phyloP scores from a whole-genome alignment of 2,329 filamentous ascomycete genomes.

The Fusarium sarcochroum region DNA sequence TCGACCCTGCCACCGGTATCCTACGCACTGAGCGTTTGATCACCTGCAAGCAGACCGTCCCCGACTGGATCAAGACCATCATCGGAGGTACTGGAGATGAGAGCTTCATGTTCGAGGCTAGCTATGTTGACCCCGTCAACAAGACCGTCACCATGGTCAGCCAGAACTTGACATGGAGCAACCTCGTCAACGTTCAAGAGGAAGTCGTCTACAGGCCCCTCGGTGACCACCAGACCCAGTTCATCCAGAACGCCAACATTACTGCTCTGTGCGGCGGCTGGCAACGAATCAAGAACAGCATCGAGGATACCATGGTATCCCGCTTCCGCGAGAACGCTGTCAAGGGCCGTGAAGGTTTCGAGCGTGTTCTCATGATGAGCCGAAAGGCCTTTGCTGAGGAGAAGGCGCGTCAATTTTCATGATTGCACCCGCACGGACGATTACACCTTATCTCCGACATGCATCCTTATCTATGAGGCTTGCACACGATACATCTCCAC shows the following conservation, averaged over 20 bases:
- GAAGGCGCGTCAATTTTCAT: conserved; percentile 68
- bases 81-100: conserved; percentile 81
- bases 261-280: conserved; percentile 96
- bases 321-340: conserved; percentile 92
- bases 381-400: conserved; percentile 92
- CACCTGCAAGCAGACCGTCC: conserved; percentile 74
- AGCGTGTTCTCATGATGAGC: conserved; percentile 94
- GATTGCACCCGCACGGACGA: conserved; percentile 18
- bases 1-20: conserved; percentile 70
- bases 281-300: conserved; percentile 96
- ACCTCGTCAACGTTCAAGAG: conserved; percentile 92
- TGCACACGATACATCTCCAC: conserved; percentile 45
- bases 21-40: conserved; percentile 74
- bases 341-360: conserved; percentile 94
- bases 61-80: conserved; percentile 84
- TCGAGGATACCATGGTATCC: conserved; percentile 91
- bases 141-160: conserved; percentile 97
- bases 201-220: conserved; percentile 87
- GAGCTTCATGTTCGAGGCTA: conserved; percentile 93
- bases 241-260: conserved; percentile 91
- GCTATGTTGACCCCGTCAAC: conserved; percentile 86
- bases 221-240: conserved; percentile 75
- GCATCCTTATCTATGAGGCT: conserved; percentile 25
- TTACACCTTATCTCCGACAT: conserved; percentile 13
- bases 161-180: conserved; percentile 93